Evolutionary conservation across 1,139 yeast genomes (phyloP).

Genomic region (Hemisphaericaspora xylofermentans): DNA sequence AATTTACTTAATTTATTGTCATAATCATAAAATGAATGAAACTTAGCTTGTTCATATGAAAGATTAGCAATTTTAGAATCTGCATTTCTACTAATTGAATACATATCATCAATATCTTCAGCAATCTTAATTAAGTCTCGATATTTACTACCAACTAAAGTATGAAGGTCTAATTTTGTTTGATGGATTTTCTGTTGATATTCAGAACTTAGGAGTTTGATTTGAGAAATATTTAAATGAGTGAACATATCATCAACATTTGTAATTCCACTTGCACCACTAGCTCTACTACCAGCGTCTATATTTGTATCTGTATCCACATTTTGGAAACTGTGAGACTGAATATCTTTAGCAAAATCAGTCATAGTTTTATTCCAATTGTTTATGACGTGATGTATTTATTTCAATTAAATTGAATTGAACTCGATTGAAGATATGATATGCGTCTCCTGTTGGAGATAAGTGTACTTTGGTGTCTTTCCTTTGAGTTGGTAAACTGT

Average conservation of each 20-base stretch:
- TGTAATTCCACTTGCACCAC: too few species aligned
- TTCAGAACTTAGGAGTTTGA: conserved; percentile 31
- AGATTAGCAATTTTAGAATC: conserved; percentile 32
- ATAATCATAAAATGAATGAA: conserved; percentile 27
- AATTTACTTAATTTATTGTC: conserved; percentile 22
- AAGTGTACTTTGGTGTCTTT: too few species aligned
- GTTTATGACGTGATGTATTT: not conserved
- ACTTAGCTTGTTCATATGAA: conserved; percentile 32
- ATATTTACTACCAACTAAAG: conserved; percentile 63
- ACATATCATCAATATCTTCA: conserved; percentile 62
- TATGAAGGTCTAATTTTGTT: conserved; percentile 43
- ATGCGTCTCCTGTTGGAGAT: too few species aligned
- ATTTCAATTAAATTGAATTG: too few species aligned
- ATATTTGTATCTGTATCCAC: not conserved
- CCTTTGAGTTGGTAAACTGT: not conserved
- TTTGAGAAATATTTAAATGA: conserved; percentile 32
- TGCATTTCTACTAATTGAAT: conserved; percentile 31
- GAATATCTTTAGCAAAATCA: conserved; percentile 2
- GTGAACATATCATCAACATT: conserved; percentile 34
- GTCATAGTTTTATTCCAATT: not conserved
- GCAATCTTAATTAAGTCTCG: conserved; percentile 68
- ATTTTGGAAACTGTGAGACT: not conserved
- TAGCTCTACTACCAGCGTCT: conserved; percentile 30
- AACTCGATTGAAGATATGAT: too few species aligned
- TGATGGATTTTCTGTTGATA: conserved; percentile 26